Evolutionary conservation across 805 yeast genomes (phyloP).

Genomic region (Scheffersomyces stipitis): DNA sequence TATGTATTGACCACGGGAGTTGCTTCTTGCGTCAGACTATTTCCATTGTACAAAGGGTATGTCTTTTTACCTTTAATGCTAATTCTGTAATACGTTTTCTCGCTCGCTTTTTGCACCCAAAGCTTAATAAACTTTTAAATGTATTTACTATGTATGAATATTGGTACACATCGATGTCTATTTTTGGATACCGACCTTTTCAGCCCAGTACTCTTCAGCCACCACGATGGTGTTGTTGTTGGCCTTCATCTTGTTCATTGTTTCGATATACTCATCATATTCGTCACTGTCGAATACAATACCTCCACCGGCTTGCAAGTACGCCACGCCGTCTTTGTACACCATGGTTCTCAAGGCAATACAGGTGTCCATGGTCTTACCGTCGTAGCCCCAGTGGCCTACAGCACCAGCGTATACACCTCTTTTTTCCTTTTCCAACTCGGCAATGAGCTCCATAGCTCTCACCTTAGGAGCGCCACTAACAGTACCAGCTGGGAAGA

Average conservation of each 20-base stretch:
- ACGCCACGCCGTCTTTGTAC: constrained; percentile 84
- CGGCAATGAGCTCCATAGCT: constrained; percentile 94
- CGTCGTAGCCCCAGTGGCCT: constrained; percentile 96
- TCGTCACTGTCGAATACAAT: constrained; percentile 95
- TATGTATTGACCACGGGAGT: too few relatives aligned
- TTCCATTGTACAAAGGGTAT: too few relatives aligned
- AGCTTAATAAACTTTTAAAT: too few relatives aligned
- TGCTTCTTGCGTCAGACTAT: too few relatives aligned
- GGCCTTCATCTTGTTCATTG: constrained; percentile 96
- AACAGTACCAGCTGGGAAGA: constrained; percentile 99
- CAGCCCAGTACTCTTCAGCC: constrained; percentile 80
- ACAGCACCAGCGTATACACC: constrained; percentile 99
- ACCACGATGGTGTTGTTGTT: constrained; percentile 87
- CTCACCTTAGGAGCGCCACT: constrained; percentile 97
- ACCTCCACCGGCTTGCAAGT: constrained; percentile 98
- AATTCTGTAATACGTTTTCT: too few relatives aligned
- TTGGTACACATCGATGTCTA: too few relatives aligned
- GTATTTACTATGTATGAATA: too few relatives aligned
- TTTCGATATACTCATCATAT: constrained; percentile 91
- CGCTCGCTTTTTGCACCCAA: too few relatives aligned
- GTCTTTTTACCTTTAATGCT: too few relatives aligned
- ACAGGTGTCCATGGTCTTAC: constrained; percentile 95
- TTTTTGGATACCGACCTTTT: constrained; percentile 29
- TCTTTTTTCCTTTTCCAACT: constrained; percentile 85
- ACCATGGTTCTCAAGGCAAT: constrained; percentile 98